Percentiles rank a stretch among this genome's conserved stretches.
phyloP scores from a whole-genome alignment of 768 basidiomycete genomes.

The Boletus coccyginus region DNA sequence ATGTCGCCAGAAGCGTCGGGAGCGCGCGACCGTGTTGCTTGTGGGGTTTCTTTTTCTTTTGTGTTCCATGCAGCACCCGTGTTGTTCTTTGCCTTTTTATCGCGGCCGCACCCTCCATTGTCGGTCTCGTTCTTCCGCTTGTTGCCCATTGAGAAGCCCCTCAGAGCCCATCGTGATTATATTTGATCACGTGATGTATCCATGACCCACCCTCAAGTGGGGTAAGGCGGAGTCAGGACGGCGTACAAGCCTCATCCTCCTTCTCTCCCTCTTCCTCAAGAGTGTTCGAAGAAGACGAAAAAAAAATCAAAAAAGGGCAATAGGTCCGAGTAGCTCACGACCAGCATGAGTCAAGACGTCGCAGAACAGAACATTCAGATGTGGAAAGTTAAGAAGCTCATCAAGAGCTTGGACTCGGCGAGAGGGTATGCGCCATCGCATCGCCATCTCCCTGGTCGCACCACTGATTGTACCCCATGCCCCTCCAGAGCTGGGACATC shows the following conservation, averaged over 20 bases:
- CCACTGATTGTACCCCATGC: constrained; percentile 22
- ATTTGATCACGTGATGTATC: constrained; percentile 8
- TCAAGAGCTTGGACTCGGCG: constrained; percentile 94
- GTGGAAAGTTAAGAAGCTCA: constrained; percentile 99
- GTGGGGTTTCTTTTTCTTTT: neutral
- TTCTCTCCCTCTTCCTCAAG: constrained; percentile 20
- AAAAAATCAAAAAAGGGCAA: constrained; percentile 13
- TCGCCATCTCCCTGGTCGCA: neutral
- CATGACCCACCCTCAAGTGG: constrained; percentile 23
- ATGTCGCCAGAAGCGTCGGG: neutral
- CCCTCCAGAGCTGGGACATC: constrained; percentile 82
- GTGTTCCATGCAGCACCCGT: neutral
- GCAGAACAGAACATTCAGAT: constrained; percentile 97
- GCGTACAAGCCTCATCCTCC: constrained; percentile 2
- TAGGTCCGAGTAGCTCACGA: constrained; percentile 18
- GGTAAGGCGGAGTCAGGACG: neutral
- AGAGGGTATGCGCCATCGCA: constrained; percentile 33
- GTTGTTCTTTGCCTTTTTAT: constrained; percentile 18
- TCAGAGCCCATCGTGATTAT: neutral
- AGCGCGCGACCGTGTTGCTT: neutral
- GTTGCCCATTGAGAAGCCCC: constrained; percentile 11
- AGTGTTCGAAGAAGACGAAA: neutral
- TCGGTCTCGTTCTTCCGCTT: constrained; percentile 22
- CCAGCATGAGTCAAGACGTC: constrained; percentile 75
- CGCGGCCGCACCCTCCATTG: neutral